phyloP scores from a whole-genome alignment of 352 stramenopile species.

The Phytophthora megakarya region DNA sequence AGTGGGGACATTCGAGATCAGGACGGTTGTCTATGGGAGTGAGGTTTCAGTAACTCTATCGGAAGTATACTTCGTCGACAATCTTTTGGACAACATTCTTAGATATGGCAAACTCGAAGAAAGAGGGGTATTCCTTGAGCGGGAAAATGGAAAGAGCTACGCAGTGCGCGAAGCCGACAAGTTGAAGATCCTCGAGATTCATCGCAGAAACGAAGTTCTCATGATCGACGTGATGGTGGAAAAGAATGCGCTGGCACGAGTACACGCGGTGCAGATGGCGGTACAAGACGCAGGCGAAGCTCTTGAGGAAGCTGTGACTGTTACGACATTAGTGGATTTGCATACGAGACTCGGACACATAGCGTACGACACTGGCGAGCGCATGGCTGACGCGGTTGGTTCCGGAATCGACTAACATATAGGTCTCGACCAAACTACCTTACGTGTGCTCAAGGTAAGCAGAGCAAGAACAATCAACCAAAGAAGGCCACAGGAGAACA shows the following conservation, averaged over 20 bases:
- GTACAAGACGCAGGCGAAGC: background rate
- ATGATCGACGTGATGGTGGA: conserved; percentile 11
- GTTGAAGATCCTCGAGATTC: background rate
- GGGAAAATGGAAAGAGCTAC: too few species aligned
- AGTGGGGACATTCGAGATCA: too few species aligned
- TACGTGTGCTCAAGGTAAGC: conserved; percentile 1
- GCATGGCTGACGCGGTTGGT: background rate
- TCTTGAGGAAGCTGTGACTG: background rate
- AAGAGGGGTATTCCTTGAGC: too few species aligned
- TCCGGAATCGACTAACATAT: conserved; percentile 1
- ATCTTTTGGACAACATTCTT: too few species aligned
- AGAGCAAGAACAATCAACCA: conserved; percentile 4
- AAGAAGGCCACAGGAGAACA: too few species aligned
- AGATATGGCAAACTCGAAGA: too few species aligned
- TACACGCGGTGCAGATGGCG: background rate
- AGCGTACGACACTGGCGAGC: conserved; percentile 5
- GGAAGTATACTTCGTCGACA: too few species aligned
- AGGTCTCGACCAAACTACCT: background rate
- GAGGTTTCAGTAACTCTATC: too few species aligned
- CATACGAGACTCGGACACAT: background rate
- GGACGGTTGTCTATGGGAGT: too few species aligned
- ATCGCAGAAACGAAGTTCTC: background rate
- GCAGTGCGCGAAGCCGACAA: too few species aligned
- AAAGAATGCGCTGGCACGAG: background rate
- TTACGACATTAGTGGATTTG: background rate